Evolutionary conservation across 1,139 yeast genomes (phyloP).

Genomic region (Geotrichum siamense): DNA sequence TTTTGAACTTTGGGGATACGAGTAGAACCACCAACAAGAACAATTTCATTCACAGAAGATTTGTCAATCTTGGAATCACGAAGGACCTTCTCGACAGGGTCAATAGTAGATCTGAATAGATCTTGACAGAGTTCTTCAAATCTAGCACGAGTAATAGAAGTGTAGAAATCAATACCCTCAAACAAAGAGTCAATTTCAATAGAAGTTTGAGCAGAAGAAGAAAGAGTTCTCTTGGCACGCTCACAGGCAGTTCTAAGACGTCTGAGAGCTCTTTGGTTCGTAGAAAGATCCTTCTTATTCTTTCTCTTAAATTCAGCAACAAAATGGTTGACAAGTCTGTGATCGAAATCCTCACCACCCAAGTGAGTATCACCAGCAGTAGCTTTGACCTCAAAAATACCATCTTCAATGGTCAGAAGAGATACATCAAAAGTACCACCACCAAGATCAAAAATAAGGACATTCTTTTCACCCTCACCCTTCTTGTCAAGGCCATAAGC

Average conservation of each 20-base stretch:
- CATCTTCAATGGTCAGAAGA: slow-evolving; percentile 92
- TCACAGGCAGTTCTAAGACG: slow-evolving; percentile 99
- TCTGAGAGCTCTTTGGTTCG: slow-evolving; percentile 93
- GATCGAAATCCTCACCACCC: slow-evolving; percentile 99
- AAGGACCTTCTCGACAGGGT: slow-evolving; percentile 97
- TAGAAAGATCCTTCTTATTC: slow-evolving; percentile 87
- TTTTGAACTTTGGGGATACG: slow-evolving; percentile 99
- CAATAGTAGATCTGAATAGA: slow-evolving; percentile 91
- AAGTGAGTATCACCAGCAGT: slow-evolving; percentile 99
- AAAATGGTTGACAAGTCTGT: slow-evolving; percentile 92
- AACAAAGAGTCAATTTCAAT: slow-evolving; percentile 94
- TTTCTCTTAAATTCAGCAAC: slow-evolving; percentile 94
- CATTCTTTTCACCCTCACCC: slow-evolving; percentile 78
- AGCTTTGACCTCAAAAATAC: slow-evolving; percentile 98
- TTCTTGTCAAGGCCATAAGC: slow-evolving; percentile 96
- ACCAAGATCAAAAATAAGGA: slow-evolving; percentile 93
- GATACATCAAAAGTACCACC: slow-evolving; percentile 99
- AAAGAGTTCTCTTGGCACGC: slow-evolving; percentile 98
- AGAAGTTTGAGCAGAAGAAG: slow-evolving; percentile 93
- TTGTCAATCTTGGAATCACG: slow-evolving; percentile 95
- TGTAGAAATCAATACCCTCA: slow-evolving; percentile 96
- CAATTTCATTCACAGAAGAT: slow-evolving; percentile 84
- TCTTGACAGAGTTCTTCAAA: slow-evolving; percentile 91
- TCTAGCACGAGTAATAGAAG: slow-evolving; percentile 92
- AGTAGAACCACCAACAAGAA: slow-evolving; percentile 99